Percentiles rank a stretch among this genome's conserved stretches.
These are phyloP conservation scores for Candida ulmi DNA, from an alignment of 805 yeast species.

Conservation along the genomic window DNA sequence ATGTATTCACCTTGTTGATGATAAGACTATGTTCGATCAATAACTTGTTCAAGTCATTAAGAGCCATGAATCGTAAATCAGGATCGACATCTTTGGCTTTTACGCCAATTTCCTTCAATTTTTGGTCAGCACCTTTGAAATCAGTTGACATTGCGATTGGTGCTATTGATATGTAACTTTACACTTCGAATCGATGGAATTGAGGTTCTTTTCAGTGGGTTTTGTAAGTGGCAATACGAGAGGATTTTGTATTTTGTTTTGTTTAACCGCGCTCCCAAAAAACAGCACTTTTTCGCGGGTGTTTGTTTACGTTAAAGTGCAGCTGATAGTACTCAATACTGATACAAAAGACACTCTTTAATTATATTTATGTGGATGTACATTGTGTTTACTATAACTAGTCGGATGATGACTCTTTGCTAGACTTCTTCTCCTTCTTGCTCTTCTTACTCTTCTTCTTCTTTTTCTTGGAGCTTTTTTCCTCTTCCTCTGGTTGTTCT, in stretches of 20 bases:
- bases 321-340: too few relatives aligned
- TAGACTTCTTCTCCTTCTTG: too few relatives aligned
- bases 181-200: too few relatives aligned
- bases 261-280: not conserved
- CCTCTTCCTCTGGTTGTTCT: constrained; percentile 6
- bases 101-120: constrained; percentile 26
- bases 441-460: constrained; percentile 11
- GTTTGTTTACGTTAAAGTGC: too few relatives aligned
- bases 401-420: too few relatives aligned
- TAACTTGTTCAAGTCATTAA: constrained; percentile 59
- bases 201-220: too few relatives aligned
- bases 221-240: not conserved
- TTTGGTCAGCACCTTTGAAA: constrained; percentile 24
- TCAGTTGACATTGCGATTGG: constrained; percentile 17
- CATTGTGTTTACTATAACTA: too few relatives aligned
- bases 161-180: too few relatives aligned
- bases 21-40: constrained; percentile 25
- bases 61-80: constrained; percentile 80
- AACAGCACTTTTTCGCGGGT: too few relatives aligned
- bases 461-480: constrained; percentile 10
- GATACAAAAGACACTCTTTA: too few relatives aligned
- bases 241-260: not conserved
- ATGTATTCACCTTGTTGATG: constrained; percentile 22
- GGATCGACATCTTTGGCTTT: constrained; percentile 66
- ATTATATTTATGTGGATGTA: too few relatives aligned